These are phyloP conservation scores for Lasiodiplodia sp. DNA, from an alignment of 2,329 filamentous ascomycete species.

Conservation along the genomic window DNA sequence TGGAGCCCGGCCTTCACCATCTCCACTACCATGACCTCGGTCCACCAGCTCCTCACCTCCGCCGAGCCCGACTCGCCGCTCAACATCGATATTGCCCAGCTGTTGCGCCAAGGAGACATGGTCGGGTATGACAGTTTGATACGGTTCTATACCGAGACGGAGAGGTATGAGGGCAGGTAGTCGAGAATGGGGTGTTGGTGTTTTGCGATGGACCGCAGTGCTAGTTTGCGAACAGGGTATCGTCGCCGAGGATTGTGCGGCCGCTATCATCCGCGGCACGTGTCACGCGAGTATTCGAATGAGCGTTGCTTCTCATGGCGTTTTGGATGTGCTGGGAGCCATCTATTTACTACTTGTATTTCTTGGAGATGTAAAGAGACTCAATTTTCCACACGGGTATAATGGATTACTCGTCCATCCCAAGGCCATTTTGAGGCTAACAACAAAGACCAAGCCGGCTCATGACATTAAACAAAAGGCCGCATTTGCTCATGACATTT, in stretches of 20 bases:
- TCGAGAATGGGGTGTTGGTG: background rate
- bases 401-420: background rate
- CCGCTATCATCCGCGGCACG: background rate
- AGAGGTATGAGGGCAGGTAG: slow-evolving; percentile 48
- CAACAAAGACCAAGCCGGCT: background rate
- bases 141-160: slow-evolving; percentile 71
- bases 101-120: slow-evolving; percentile 72
- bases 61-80: slow-evolving; percentile 78
- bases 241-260: background rate
- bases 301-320: background rate
- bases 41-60: slow-evolving; percentile 72
- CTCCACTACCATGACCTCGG: slow-evolving; percentile 73
- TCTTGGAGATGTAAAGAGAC: background rate
- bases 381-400: slow-evolving; percentile 4
- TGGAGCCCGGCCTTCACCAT: slow-evolving; percentile 91
- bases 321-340: background rate
- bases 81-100: slow-evolving; percentile 78
- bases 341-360: background rate
- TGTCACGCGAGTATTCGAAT: background rate
- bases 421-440: background rate
- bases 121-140: slow-evolving; percentile 74
- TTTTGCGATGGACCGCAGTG: background rate
- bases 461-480: background rate
- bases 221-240: background rate
- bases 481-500: slow-evolving; percentile 5